Base-by-base conservation (phyloP, 2,329 filamentous ascomycete species). In the Microdochium nivale region DNA sequence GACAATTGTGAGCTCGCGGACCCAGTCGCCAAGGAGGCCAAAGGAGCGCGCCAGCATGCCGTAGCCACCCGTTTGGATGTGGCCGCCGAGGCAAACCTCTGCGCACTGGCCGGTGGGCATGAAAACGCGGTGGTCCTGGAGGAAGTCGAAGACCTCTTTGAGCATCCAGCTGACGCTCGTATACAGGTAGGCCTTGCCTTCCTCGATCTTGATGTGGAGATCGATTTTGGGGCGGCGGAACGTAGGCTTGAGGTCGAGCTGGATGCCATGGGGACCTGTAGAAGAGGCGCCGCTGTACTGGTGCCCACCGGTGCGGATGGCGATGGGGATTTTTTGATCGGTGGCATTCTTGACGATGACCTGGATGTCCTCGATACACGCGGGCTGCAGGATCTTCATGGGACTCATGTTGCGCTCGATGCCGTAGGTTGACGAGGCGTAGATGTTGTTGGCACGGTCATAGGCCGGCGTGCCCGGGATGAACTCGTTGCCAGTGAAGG, bases 1-100 rank as follows among this genome's bases (percentile, higher is more conserved):
- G 2, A 83, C 64, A 1, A 79, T 70, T 40, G 75, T 68, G 47
- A 73, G 68, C n/a, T 72, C 68, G 1, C 77, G 58, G 7, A 77
- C 71, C 49, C 81, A 73, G 53, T 83, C 80, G 0, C 77, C 78
- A 3, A 70, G 72, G 0, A 83, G 66, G 1, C 80, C 80, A 47
- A 77, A 77, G 55, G 70, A 71, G 4, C 74, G 71, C 3, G 61
- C 71, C 1, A 77, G 62, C 52, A 74, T 71, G 1, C 74, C 73
- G 49, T 74, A 76, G 2, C 74, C 74, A 35, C 74, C 74, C 1
- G 71, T 74, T 53, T 77, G 72, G 0, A 66, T 71, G 52, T 77
- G 74, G 0, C 74, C 74, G 5, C 74, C 74, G 0, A 75, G 58
- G 48, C 69, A 69, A 2, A 77, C 73, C 19, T 69, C 66, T 3